Percentiles rank a stretch among this genome's conserved stretches.
phyloP scores from a whole-genome alignment of 1,284 basidiomycete genomes.

The Agroathelia rolfsii region DNA sequence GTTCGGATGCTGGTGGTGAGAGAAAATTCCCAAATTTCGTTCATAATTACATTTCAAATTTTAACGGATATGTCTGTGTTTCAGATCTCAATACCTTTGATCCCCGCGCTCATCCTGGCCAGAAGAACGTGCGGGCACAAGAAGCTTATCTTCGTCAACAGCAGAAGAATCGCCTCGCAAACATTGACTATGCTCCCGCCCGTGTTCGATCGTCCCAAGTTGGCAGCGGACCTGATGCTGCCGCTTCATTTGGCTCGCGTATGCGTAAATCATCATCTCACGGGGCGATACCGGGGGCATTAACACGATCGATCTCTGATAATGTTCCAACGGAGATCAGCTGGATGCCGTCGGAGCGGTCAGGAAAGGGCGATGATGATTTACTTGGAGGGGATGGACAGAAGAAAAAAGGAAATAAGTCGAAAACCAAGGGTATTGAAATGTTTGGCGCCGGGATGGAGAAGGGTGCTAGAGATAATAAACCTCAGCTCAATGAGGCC shows the following conservation, averaged over 20 bases:
- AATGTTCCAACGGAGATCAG: constrained; percentile 58
- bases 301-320: too few species aligned
- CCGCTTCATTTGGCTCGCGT: too few species aligned
- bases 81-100: constrained; percentile 41
- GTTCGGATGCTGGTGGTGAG: constrained; percentile 46
- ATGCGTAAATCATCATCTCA: too few species aligned
- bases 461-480: constrained; percentile 50
- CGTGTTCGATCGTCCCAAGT: too few species aligned
- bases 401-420: constrained; percentile 28
- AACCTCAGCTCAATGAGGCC: constrained; percentile 38
- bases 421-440: constrained; percentile 61
- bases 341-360: constrained; percentile 45
- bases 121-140: constrained; percentile 35
- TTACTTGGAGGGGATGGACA: constrained; percentile 18
- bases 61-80: too few species aligned
- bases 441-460: constrained; percentile 81
- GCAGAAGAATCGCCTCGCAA: constrained; percentile 29
- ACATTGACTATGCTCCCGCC: constrained; percentile 53
- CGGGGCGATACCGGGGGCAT: too few species aligned
- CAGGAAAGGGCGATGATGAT: constrained; percentile 24
- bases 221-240: too few species aligned
- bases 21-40: too few species aligned
- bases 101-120: constrained; percentile 31
- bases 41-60: too few species aligned
- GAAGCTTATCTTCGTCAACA: constrained; percentile 33